These are phyloP conservation scores for Dicorynia guianensis DNA, from an alignment of 306 rosid genomes.

Conservation along the genomic window DNA sequence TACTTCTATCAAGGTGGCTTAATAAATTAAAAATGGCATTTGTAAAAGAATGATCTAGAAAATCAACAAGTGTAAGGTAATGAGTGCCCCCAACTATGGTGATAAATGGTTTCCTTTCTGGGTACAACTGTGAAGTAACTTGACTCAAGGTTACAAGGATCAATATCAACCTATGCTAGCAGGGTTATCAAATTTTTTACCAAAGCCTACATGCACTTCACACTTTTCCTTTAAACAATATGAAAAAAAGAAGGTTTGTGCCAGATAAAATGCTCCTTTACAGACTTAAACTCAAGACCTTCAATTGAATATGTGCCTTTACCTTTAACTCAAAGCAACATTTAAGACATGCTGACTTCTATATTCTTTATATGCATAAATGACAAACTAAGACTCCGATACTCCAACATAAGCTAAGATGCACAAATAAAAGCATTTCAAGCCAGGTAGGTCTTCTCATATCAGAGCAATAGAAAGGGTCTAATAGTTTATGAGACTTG, in stretches of 20 bases:
- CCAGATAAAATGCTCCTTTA: slow-evolving; percentile 11
- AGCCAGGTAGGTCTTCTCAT: slow-evolving; percentile 29
- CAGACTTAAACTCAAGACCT: slow-evolving; percentile 11
- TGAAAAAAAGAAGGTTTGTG: not conserved
- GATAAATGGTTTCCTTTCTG: not conserved
- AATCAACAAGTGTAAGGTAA: slow-evolving; percentile 27
- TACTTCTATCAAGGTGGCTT: slow-evolving; percentile 29
- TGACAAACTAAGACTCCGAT: slow-evolving; percentile 2
- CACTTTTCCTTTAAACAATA: slow-evolving; percentile 8
- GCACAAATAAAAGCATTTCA: slow-evolving; percentile 28
- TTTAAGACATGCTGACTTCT: slow-evolving; percentile 28
- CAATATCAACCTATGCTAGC: slow-evolving; percentile 32
- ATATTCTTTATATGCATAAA: slow-evolving; percentile 18
- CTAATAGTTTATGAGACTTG: slow-evolving; percentile 63
- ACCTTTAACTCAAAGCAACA: slow-evolving; percentile 10
- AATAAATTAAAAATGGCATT: slow-evolving; percentile 6
- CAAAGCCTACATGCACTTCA: slow-evolving; percentile 18
- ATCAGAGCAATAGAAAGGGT: slow-evolving; percentile 28
- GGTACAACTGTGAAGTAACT: slow-evolving; percentile 21
- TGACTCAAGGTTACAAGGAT: slow-evolving; percentile 13
- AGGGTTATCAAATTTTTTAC: not conserved
- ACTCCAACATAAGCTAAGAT: slow-evolving; percentile 30
- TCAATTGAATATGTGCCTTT: slow-evolving; percentile 10
- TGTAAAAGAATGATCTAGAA: slow-evolving; percentile 26
- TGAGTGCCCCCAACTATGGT: slow-evolving; percentile 29